These are phyloP conservation scores for Rhipidocladum racemiflorum DNA, from an alignment of 176 grass and related monocot species.

Conservation along the genomic window DNA sequence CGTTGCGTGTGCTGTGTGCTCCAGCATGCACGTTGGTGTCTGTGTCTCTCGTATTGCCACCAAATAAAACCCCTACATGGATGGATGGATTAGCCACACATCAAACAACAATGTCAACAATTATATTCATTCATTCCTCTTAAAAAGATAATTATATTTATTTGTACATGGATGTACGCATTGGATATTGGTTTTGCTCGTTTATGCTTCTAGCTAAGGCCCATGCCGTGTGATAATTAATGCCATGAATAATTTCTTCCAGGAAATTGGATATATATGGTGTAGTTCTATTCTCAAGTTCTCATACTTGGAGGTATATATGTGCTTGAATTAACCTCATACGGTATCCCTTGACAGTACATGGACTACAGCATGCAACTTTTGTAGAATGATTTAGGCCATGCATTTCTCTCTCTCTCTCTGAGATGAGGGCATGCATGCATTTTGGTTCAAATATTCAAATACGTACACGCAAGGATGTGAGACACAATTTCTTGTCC, in stretches of 20 bases:
- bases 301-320: not conserved
- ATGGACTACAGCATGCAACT: not conserved
- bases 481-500: not conserved
- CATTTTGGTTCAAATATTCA: not conserved
- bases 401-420: not conserved
- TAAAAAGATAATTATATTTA: not conserved
- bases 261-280: not conserved
- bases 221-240: not conserved
- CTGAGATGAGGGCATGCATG: not conserved
- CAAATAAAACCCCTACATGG: not conserved
- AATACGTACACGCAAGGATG: not conserved
- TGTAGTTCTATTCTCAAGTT: not conserved
- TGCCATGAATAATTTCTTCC: not conserved
- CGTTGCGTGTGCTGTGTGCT: slow-evolving; percentile 25
- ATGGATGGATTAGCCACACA: not conserved
- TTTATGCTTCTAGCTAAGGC: not conserved
- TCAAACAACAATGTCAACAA: not conserved
- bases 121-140: no score
- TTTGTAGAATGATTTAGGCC: not conserved
- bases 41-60: not conserved
- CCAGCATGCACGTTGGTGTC: not conserved
- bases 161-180: not conserved
- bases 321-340: not conserved
- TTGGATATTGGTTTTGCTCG: not conserved
- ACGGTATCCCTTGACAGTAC: not conserved